A percentile compares a stretch with the other conserved stretches of the same genome.
Conservation (phyloP, 495 filamentous ascomycete genomes). For the Ramalina intermedia region DNA sequence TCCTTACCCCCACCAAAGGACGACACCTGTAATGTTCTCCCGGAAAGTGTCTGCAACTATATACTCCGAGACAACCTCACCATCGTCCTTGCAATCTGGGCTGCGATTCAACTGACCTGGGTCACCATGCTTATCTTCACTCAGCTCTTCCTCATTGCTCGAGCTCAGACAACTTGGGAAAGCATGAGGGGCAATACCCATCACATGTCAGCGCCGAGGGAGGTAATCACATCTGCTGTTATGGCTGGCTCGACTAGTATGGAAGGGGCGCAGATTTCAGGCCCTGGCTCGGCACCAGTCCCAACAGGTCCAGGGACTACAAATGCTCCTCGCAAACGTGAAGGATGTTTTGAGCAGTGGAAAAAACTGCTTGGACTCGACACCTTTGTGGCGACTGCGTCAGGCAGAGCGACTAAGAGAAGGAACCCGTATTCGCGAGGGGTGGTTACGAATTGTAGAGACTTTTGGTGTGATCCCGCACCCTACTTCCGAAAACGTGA, state of each 20-base stretch:
- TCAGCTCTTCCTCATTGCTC: slow-evolving; percentile 77
- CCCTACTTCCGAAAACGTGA: slow-evolving; percentile 65
- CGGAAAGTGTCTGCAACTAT: slow-evolving; percentile 53
- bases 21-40: slow-evolving; percentile 60
- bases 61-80: slow-evolving; percentile 74
- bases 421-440: slow-evolving; percentile 78
- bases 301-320: slow-evolving; percentile 26
- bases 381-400: slow-evolving; percentile 74
- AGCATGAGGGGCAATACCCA: slow-evolving; percentile 68
- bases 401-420: slow-evolving; percentile 42
- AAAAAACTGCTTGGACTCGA: slow-evolving; percentile 77
- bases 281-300: slow-evolving; percentile 35
- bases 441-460: slow-evolving; percentile 70
- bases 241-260: slow-evolving; percentile 53
- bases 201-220: slow-evolving; percentile 36
- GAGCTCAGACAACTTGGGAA: slow-evolving; percentile 89
- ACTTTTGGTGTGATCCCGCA: slow-evolving; percentile 88
- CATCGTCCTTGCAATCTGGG: slow-evolving; percentile 63
- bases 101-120: slow-evolving; percentile 73
- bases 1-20: slow-evolving; percentile 28
- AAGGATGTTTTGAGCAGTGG: slow-evolving; percentile 63
- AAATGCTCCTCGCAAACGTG: slow-evolving; percentile 30
- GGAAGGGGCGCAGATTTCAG: slow-evolving; percentile 55
- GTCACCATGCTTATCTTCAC: slow-evolving; percentile 89
- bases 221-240: slow-evolving; percentile 61